Evolutionary conservation across 2,329 filamentous ascomycete genomes (phyloP).

Genomic region (Colletotrichum musae): DNA sequence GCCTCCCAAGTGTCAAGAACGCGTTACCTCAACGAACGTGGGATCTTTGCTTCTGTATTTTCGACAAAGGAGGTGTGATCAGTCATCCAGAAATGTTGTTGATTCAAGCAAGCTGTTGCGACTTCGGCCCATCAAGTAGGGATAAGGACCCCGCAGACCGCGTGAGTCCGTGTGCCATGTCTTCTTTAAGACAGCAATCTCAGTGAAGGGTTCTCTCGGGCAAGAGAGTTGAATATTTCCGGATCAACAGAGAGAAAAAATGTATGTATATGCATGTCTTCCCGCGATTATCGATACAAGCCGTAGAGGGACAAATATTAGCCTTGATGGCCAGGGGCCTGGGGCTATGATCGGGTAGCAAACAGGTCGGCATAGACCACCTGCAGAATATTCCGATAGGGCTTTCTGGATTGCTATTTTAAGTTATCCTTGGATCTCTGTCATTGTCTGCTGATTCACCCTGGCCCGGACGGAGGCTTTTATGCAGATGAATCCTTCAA

Average conservation of each 20-base stretch:
- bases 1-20: background rate
- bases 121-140: constrained; percentile 5
- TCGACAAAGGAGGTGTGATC: constrained; percentile 8
- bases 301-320: no score
- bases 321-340: no score
- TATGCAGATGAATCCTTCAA: background rate
- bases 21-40: background rate
- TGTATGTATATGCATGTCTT: background rate
- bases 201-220: no score
- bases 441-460: background rate
- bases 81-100: background rate
- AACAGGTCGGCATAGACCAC: background rate
- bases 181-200: background rate
- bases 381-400: background rate
- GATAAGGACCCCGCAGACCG: background rate
- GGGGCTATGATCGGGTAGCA: no score
- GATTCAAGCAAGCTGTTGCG: background rate
- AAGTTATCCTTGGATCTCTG: background rate
- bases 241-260: background rate
- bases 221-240: no score
- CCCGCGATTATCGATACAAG: no score
- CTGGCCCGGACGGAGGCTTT: background rate
- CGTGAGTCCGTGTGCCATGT: background rate
- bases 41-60: background rate
- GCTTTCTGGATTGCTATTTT: background rate